Evolutionary conservation across 177 flowering plant genomes (phyloP).

Genomic region (Telopea speciosissima): DNA sequence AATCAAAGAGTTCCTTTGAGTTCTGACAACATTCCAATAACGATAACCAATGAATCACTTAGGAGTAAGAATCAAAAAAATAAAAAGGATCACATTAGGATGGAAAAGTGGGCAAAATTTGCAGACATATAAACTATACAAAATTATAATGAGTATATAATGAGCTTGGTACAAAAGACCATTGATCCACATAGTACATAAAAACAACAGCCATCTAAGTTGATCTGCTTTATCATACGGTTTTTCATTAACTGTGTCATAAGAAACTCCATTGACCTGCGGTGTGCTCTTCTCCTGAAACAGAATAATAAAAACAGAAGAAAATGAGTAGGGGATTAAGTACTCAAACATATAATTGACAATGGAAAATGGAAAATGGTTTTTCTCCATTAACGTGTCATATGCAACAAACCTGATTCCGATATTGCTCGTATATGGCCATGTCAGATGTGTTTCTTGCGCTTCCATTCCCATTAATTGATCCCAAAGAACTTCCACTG

Average conservation of each 20-base stretch:
- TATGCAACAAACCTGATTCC: constrained; percentile 41
- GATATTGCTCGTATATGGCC: constrained; percentile 76
- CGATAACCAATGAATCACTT: neutral
- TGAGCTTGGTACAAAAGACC: neutral
- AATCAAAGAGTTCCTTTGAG: neutral
- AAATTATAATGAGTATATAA: neutral
- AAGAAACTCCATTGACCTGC: constrained; percentile 35
- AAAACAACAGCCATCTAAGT: neutral
- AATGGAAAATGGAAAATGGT: neutral
- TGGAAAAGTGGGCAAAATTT: neutral
- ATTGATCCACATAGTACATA: neutral
- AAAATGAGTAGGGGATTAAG: neutral
- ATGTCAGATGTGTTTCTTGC: constrained; percentile 45
- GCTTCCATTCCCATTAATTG: constrained; percentile 43
- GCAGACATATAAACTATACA: neutral
- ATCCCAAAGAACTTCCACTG: constrained; percentile 13
- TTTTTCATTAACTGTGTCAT: constrained; percentile 27
- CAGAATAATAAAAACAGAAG: constrained; percentile 1
- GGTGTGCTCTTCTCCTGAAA: constrained; percentile 32
- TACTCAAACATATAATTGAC: neutral
- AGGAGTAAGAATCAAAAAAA: too few species aligned
- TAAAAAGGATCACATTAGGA: too few species aligned
- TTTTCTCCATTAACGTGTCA: neutral
- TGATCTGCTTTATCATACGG: constrained; percentile 36
- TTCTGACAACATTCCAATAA: neutral